phyloP scores from a whole-genome alignment of 225 moss, liverwort and hornwort genomes.

The Thuidium tamariscinum region DNA sequence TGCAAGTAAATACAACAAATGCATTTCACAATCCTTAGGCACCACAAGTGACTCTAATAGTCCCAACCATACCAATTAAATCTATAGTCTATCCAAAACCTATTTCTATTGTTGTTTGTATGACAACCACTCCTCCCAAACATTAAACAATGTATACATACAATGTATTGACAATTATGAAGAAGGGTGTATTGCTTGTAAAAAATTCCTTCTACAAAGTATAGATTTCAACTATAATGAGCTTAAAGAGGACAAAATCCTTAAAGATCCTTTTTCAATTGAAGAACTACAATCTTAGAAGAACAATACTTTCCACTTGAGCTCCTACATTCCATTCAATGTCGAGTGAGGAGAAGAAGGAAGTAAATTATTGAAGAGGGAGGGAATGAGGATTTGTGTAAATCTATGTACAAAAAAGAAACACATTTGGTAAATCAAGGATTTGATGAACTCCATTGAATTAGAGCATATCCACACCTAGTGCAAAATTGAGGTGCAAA shows the following conservation, averaged over 20 bases:
- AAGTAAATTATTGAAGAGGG: background rate
- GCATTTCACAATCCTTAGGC: accelerated
- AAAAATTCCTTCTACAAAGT: background rate
- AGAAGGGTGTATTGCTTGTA: too few species aligned
- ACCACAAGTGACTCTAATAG: background rate
- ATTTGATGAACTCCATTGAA: background rate
- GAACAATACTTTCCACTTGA: background rate
- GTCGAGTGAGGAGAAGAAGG: background rate
- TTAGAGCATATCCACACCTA: too few species aligned
- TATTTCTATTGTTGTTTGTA: accelerated
- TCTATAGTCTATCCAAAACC: background rate
- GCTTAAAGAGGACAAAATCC: background rate
- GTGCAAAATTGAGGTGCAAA: too few species aligned
- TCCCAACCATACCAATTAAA: background rate
- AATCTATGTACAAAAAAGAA: accelerated
- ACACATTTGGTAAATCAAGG: accelerated
- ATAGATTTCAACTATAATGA: accelerated
- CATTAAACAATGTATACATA: accelerated
- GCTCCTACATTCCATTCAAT: background rate
- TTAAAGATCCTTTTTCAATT: background rate
- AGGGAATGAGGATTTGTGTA: background rate
- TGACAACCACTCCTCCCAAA: background rate
- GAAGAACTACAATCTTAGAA: background rate
- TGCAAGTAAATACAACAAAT: background rate
- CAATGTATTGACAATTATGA: background rate